phyloP scores from a whole-genome alignment of 2,329 filamentous ascomycete genomes.

The Pyrenochaeta sp. region DNA sequence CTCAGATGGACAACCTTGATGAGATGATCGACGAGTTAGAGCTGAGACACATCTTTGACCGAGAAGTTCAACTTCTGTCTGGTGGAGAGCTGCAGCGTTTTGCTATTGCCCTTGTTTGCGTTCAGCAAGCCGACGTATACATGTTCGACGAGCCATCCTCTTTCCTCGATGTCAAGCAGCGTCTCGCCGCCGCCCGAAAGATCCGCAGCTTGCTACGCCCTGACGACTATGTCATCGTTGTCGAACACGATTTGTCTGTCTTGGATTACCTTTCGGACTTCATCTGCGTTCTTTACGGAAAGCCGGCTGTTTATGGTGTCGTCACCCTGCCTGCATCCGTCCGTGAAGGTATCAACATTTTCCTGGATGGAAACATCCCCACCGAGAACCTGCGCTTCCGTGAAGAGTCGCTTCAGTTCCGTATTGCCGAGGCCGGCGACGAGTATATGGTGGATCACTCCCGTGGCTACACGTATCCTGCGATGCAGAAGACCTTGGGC shows the following conservation, averaged over 20 bases:
- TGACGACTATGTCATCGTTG: conserved; percentile 96
- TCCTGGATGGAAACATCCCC: conserved; percentile 96
- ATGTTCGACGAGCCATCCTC: conserved; percentile 99
- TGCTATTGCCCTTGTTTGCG: conserved; percentile 93
- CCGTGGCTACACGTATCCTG: conserved; percentile 85
- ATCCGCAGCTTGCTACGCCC: conserved; percentile 90
- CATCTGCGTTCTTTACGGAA: conserved; percentile 95
- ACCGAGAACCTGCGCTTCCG: conserved; percentile 99
- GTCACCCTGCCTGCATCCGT: conserved; percentile 95
- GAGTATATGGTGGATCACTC: conserved; percentile 86
- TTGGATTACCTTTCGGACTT: conserved; percentile 99
- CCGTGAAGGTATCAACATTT: conserved; percentile 99
- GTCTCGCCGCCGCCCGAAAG: conserved; percentile 88
- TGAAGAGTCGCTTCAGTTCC: conserved; percentile 95
- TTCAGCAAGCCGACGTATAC: conserved; percentile 92
- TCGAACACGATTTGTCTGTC: conserved; percentile 98
- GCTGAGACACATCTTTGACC: conserved; percentile 86
- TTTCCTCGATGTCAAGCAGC: conserved; percentile 99
- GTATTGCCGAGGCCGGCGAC: conserved; percentile 86
- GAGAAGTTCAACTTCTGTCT: conserved; percentile 88
- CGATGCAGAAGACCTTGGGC: conserved; percentile 92
- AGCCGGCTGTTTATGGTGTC: conserved; percentile 95
- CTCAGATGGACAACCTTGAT: conserved; percentile 80
- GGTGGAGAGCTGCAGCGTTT: conserved; percentile 99
- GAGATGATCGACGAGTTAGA: conserved; percentile 86